Base-by-base conservation (phyloP, 1,139 yeast species). In the Lodderomyces pseudojiufengensis region DNA sequence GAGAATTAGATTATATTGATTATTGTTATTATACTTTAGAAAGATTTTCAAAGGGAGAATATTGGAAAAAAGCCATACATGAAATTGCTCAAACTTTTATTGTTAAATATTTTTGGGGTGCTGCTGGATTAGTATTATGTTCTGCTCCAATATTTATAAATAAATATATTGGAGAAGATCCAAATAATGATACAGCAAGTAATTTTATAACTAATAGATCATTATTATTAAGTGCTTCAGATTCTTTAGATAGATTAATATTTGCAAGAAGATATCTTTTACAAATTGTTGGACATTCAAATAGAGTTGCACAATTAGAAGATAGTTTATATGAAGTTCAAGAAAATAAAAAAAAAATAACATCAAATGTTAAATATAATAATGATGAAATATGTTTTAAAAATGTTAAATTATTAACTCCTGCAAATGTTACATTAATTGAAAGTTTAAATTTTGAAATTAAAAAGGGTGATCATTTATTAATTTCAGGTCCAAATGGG, bases 401-500 rank as follows among this genome's bases (percentile, higher is more conserved):
- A 32, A 61, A 81, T 33, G 87, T 90, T 7, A 86, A 88, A 18
- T 71, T 90, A 36, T 74, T 84, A 1, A 87, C 97, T 1, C 97
- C 97, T 0, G 82, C 85, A 3, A 81, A 87, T 38, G 94, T 86
- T 33, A 73, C 83, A 0, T 68, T 90, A 40, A 81, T 85, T 25
- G 72, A 75, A 36, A 72, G 76, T 26, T 69, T 90, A 48, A 70
- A 77, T 29, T 88, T 90, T 57, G 70, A 80, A 35, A 77, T 90
- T 39, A 76, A 80, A 44, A 83, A 78, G 30, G 97, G 97, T 23
- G 83, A 88, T 39, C 95, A 90, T 59, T 67, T 90, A 40, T 70
- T 90, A 41, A 88, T 90, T 55, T 92, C 92, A 6, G 97, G 97
- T 0, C 97, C 97, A 7, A 90, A 90, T 54, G 97, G 97, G 2